Conservation (phyloP, 1,284 basidiomycete genomes). For the Rhizoctonia solani region DNA sequence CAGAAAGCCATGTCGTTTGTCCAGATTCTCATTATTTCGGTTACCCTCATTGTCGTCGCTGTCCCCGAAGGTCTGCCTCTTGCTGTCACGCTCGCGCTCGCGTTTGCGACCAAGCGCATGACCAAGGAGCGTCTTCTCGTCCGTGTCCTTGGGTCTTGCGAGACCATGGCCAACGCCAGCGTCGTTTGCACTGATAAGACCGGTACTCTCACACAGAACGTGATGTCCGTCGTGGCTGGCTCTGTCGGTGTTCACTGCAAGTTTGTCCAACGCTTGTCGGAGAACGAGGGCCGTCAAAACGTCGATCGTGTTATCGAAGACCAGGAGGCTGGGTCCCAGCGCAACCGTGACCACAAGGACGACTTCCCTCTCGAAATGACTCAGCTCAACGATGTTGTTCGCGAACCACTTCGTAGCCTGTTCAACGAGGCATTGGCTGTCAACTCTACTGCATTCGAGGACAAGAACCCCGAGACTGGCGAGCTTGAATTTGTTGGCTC, state of each 20-base stretch:
- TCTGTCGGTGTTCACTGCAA: slow-evolving; percentile 92
- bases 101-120: slow-evolving; percentile 98
- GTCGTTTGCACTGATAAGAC: slow-evolving; percentile 98
- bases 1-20: slow-evolving; percentile 92
- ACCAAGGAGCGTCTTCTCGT: slow-evolving; percentile 93
- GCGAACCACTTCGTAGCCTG: slow-evolving; percentile 64
- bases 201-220: slow-evolving; percentile 90
- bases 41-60: slow-evolving; percentile 94
- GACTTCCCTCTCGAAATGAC: slow-evolving; percentile 88
- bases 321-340: slow-evolving; percentile 39
- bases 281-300: slow-evolving; percentile 77
- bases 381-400: slow-evolving; percentile 67
- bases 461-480: slow-evolving; percentile 68
- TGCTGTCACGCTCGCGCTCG: slow-evolving; percentile 93
- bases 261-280: slow-evolving; percentile 80
- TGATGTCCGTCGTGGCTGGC: slow-evolving; percentile 95
- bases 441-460: slow-evolving; percentile 97
- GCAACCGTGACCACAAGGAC: slow-evolving; percentile 51
- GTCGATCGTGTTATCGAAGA: slow-evolving; percentile 53
- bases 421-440: slow-evolving; percentile 88
- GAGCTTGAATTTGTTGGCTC: slow-evolving; percentile 80
- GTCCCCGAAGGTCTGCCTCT: slow-evolving; percentile 97
- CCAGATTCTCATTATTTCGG: slow-evolving; percentile 91
- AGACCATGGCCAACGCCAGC: slow-evolving; percentile 98
- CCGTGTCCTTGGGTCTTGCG: slow-evolving; percentile 92